Base-by-base conservation (phyloP, 371 early-diverging fungal species). In the Fennellomyces sp. region DNA sequence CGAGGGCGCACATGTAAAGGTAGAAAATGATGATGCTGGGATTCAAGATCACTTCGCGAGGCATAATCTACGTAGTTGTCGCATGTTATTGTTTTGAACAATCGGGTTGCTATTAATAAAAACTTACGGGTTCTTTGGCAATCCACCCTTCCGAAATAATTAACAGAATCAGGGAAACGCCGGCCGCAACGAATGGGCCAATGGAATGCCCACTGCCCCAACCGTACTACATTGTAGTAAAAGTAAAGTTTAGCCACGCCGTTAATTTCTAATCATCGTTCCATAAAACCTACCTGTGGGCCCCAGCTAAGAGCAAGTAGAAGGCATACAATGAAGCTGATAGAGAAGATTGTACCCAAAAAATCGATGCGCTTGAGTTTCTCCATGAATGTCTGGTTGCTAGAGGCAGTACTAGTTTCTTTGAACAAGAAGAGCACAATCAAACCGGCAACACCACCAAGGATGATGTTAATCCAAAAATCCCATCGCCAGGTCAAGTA, bases 391-490 rank as follows among this genome's bases (percentile, higher is more conserved):
- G 81, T 74, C 11, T 67, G 50, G 10, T 70, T 41, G 11, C 70
- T 62, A 33, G 70, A 56, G 1, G 81, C 72, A 5, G 81, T 76
- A 12, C 47, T 49, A 10, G 70, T 58, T 42, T 74, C 68, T 11
- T 86, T 61, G 6, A 80, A 75, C 27, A 88, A 65, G 49, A 85
- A 77, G 11, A 86, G 33, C 1, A 87, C 56, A 17, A 88, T 48
- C 1, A 77, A 29, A 30, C 88, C 61, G 1, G 88, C 64, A 19
- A 88, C 58, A 12, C 69, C 82, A n/a, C 87, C 78, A 21, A 94
- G 41, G n/a, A 91, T 91, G n/a, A 92, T 67, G 68, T 92, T 92
- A 58, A 92, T 75, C 81, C 81, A 84, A 63, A 90, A 90, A 29
- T 84, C 87, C 88, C 88, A 92, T 6, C 89, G 84, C 92, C 92